These are phyloP conservation scores for Aspergillus quadricinctus DNA, from an alignment of 2,329 filamentous ascomycete species.

Conservation along the genomic window DNA sequence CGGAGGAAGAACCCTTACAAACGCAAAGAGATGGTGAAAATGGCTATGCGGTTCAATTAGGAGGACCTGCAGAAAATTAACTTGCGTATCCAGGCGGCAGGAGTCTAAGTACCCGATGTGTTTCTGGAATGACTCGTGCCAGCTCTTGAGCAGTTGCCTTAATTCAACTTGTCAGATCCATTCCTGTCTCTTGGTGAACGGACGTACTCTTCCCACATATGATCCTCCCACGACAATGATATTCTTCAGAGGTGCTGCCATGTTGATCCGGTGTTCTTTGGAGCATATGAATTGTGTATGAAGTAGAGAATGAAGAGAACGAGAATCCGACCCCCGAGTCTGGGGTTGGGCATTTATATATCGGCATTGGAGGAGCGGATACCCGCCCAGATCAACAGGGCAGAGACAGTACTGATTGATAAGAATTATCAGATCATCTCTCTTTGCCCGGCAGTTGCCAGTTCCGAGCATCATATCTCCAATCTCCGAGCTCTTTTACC, in stretches of 20 bases:
- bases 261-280: constrained; percentile 5
- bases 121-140: constrained; percentile 28
- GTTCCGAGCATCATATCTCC: not conserved
- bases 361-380: not conserved
- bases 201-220: constrained; percentile 31
- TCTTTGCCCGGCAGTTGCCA: not conserved
- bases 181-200: not conserved
- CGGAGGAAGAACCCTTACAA: constrained; percentile 17
- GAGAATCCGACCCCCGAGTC: not conserved
- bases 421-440: not conserved
- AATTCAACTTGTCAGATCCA: constrained; percentile 4
- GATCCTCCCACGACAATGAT: constrained; percentile 35
- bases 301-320: not conserved
- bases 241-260: constrained; percentile 28
- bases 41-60: constrained; percentile 33
- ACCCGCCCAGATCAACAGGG: not conserved
- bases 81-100: not conserved
- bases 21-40: constrained; percentile 35
- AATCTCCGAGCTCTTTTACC: not conserved
- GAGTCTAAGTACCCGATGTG: constrained; percentile 27
- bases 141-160: constrained; percentile 33
- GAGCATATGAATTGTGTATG: not conserved
- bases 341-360: not conserved
- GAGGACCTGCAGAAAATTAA: constrained; percentile 20
- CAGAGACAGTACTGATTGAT: not conserved